Conservation (phyloP, 1,284 basidiomycete genomes). For the Veloporphyrellus conicus region DNA sequence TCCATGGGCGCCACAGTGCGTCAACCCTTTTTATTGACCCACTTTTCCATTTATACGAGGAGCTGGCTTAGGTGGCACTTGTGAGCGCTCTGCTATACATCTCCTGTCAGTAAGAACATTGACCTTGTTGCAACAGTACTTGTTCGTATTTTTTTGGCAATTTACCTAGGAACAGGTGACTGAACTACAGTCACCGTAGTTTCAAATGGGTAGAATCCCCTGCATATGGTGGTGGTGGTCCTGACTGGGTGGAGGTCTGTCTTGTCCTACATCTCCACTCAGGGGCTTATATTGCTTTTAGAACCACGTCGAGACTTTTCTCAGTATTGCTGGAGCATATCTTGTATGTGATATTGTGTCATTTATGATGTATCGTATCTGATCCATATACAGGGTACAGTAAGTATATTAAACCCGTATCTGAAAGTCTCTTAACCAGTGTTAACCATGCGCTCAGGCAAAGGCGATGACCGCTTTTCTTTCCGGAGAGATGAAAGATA, state of each 20-base stretch:
- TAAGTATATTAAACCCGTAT: too few relatives aligned
- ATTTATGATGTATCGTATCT: background rate
- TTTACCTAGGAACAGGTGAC: background rate
- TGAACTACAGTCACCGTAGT: slow-evolving; percentile 38
- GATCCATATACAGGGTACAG: slow-evolving; percentile 54
- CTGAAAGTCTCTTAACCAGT: background rate
- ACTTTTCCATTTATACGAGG: background rate
- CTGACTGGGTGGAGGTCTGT: slow-evolving; percentile 84
- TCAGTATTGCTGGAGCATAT: slow-evolving; percentile 86
- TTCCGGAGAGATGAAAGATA: slow-evolving; percentile 93
- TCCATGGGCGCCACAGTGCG: slow-evolving; percentile 82
- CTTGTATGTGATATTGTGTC: slow-evolving; percentile 47
- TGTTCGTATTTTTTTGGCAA: slow-evolving; percentile 47
- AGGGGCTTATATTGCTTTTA: slow-evolving; percentile 2
- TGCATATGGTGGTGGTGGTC: slow-evolving; percentile 79
- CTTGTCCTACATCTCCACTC: background rate
- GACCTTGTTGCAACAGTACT: slow-evolving; percentile 46
- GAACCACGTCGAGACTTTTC: slow-evolving; percentile 77
- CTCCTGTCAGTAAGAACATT: slow-evolving; percentile 1
- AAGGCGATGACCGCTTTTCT: slow-evolving; percentile 97
- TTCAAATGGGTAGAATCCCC: slow-evolving; percentile 97
- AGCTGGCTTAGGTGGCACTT: slow-evolving; percentile 43
- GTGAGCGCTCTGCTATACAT: slow-evolving; percentile 34
- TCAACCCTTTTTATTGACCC: slow-evolving; percentile 6
- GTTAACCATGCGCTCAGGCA: slow-evolving; percentile 43